phyloP scores from a whole-genome alignment of 495 filamentous ascomycete species.

The Chaetomium cochliodes region DNA sequence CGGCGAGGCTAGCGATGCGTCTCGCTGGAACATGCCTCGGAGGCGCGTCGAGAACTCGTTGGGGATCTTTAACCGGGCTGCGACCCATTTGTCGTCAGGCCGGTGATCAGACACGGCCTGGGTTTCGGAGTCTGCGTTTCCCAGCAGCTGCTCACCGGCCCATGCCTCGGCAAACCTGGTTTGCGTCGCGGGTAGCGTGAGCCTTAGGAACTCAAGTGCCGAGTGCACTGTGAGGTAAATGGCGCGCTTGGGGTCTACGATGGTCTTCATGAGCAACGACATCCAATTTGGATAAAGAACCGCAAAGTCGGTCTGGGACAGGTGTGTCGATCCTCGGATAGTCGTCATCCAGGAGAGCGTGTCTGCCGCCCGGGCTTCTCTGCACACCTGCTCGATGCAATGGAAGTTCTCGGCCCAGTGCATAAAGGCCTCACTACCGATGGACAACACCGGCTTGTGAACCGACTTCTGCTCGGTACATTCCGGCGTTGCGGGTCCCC shows the following conservation, averaged over 20 bases:
- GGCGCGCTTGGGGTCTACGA: slow-evolving; percentile 55
- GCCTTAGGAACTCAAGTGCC: slow-evolving; percentile 51
- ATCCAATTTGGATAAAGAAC: slow-evolving; percentile 57
- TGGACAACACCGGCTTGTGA: slow-evolving; percentile 51
- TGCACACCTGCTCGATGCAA: slow-evolving; percentile 48
- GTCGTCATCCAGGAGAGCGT: slow-evolving; percentile 57
- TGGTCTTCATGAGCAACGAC: slow-evolving; percentile 56
- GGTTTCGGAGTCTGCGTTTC: slow-evolving; percentile 32
- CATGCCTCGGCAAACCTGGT: slow-evolving; percentile 38
- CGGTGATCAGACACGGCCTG: slow-evolving; percentile 44
- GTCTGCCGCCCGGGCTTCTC: slow-evolving; percentile 50
- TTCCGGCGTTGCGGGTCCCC: slow-evolving; percentile 49
- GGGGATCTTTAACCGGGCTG: slow-evolving; percentile 47
- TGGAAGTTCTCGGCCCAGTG: slow-evolving; percentile 59
- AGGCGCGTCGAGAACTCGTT: slow-evolving; percentile 47
- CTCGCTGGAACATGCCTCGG: slow-evolving; percentile 33
- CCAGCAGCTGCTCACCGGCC: slow-evolving; percentile 45
- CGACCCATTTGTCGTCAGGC: slow-evolving; percentile 49
- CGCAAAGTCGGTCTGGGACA: slow-evolving; percentile 60
- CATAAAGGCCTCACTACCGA: slow-evolving; percentile 63
- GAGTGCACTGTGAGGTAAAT: slow-evolving; percentile 58
- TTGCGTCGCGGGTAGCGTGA: slow-evolving; percentile 41
- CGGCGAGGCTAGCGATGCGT: slow-evolving; percentile 20
- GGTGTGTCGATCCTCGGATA: slow-evolving; percentile 57
- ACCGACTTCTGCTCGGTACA: slow-evolving; percentile 45